phyloP scores from a whole-genome alignment of 1,139 yeast genomes.

The Zygoascus hellenicus region DNA sequence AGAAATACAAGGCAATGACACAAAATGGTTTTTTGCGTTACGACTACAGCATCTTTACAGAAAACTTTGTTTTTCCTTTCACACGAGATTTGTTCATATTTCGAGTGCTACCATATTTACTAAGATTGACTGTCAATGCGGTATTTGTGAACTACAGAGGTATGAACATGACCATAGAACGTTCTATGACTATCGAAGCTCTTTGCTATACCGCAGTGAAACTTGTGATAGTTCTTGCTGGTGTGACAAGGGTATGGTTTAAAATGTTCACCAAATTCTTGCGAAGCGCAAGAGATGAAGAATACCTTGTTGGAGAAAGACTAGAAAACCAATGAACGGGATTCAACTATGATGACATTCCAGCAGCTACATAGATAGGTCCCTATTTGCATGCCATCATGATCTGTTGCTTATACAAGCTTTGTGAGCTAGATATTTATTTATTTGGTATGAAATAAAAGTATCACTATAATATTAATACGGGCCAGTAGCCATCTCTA shows the following conservation, averaged over 20 bases:
- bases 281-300: conserved; percentile 29
- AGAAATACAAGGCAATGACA: conserved; percentile 12
- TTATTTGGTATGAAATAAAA: too few species aligned
- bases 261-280: conserved; percentile 7
- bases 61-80: conserved; percentile 13
- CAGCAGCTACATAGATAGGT: too few species aligned
- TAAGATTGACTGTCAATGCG: not conserved
- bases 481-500: too few species aligned
- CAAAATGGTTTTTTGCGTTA: conserved; percentile 19
- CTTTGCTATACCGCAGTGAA: conserved; percentile 3
- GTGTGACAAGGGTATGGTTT: not conserved
- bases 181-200: not conserved
- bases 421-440: too few species aligned
- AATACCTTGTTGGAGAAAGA: conserved; percentile 33
- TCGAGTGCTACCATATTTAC: conserved; percentile 3
- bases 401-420: too few species aligned
- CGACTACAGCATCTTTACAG: conserved; percentile 12
- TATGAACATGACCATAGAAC: not conserved
- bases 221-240: not conserved
- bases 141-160: not conserved
- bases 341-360: too few species aligned
- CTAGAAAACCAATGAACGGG: conserved; percentile 26
- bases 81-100: not conserved
- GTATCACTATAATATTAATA: too few species aligned
- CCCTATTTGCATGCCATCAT: too few species aligned